Percentiles rank a stretch among this genome's conserved stretches.
Conservation (phyloP, 2,329 filamentous ascomycete genomes). For the Colletotrichum nymphaeae region DNA sequence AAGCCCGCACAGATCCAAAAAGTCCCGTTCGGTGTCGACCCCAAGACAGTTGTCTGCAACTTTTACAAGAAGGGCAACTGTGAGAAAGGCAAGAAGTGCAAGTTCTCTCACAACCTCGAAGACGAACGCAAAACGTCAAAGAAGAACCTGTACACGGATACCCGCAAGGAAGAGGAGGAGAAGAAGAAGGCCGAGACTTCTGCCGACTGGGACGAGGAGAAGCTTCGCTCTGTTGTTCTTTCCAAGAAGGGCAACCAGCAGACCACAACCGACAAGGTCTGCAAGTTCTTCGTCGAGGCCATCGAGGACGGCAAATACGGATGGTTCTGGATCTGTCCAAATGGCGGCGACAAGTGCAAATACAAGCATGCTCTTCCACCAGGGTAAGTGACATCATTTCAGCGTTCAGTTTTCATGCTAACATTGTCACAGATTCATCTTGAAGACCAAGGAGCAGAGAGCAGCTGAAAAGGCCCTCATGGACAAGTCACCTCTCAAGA, state of each 20-base stretch:
- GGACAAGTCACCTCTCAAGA: slow-evolving; percentile 95
- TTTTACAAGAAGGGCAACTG: slow-evolving; percentile 98
- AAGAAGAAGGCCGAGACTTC: slow-evolving; percentile 92
- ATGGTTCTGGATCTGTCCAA: slow-evolving; percentile 99
- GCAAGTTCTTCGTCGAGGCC: slow-evolving; percentile 97
- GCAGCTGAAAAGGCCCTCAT: slow-evolving; percentile 94
- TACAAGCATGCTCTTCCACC: slow-evolving; percentile 96
- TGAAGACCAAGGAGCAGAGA: slow-evolving; percentile 98
- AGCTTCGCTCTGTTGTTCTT: slow-evolving; percentile 87
- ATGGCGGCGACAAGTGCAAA: slow-evolving; percentile 97
- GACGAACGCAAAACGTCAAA: slow-evolving; percentile 94
- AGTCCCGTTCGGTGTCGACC: slow-evolving; percentile 96
- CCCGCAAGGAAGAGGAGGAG: slow-evolving; percentile 77
- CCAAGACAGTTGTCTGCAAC: slow-evolving; percentile 95
- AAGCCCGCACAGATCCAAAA: slow-evolving; percentile 97
- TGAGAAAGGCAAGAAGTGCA: slow-evolving; percentile 98
- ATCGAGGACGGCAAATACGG: slow-evolving; percentile 99
- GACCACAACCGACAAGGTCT: slow-evolving; percentile 97
- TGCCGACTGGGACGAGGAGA: slow-evolving; percentile 97
- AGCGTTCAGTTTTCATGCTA: not conserved
- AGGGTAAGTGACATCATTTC: slow-evolving; percentile 72
- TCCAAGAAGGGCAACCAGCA: slow-evolving; percentile 98
- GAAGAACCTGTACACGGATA: slow-evolving; percentile 90
- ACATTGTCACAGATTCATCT: slow-evolving; percentile 76
- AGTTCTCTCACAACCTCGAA: slow-evolving; percentile 92